Conservation (phyloP, 371 early-diverging fungal genomes). For the Lichtheimia corymbifera region DNA sequence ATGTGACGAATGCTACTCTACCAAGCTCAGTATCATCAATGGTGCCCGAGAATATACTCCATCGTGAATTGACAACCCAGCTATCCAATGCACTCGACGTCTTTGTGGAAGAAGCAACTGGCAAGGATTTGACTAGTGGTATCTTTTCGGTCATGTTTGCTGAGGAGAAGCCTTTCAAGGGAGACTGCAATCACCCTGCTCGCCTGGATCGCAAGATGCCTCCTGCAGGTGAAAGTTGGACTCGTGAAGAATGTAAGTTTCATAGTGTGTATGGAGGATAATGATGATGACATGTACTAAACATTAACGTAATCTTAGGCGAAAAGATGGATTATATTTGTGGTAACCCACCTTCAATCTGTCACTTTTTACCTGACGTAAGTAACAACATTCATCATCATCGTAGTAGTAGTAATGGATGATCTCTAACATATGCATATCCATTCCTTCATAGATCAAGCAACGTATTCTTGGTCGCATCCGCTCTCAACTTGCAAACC, state of each 20-base stretch:
- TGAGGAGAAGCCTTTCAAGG: slow-evolving; percentile 60
- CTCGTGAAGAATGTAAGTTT: slow-evolving; percentile 55
- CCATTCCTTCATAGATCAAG: slow-evolving; percentile 28
- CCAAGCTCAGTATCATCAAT: slow-evolving; percentile 27
- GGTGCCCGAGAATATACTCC: slow-evolving; percentile 33
- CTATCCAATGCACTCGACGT: slow-evolving; percentile 10
- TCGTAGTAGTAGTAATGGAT: not conserved
- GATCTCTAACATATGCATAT: not conserved
- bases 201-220: slow-evolving; percentile 57
- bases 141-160: slow-evolving; percentile 56
- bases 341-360: slow-evolving; percentile 70
- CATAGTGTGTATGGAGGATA: not conserved
- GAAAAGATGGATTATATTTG: slow-evolving; percentile 64
- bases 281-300: no score
- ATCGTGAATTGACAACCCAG: slow-evolving; percentile 23
- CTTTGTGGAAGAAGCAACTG: slow-evolving; percentile 25
- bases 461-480: slow-evolving; percentile 42
- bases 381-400: slow-evolving; percentile 3
- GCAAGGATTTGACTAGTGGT: slow-evolving; percentile 33
- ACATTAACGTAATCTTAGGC: slow-evolving; percentile 22
- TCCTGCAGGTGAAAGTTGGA: slow-evolving; percentile 58
- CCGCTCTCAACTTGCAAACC: slow-evolving; percentile 22
- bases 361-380: slow-evolving; percentile 52
- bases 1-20: slow-evolving; percentile 24
- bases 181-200: slow-evolving; percentile 63